These are phyloP conservation scores for Neurospora sp. DNA, from an alignment of 495 filamentous ascomycete species.

Conservation along the genomic window DNA sequence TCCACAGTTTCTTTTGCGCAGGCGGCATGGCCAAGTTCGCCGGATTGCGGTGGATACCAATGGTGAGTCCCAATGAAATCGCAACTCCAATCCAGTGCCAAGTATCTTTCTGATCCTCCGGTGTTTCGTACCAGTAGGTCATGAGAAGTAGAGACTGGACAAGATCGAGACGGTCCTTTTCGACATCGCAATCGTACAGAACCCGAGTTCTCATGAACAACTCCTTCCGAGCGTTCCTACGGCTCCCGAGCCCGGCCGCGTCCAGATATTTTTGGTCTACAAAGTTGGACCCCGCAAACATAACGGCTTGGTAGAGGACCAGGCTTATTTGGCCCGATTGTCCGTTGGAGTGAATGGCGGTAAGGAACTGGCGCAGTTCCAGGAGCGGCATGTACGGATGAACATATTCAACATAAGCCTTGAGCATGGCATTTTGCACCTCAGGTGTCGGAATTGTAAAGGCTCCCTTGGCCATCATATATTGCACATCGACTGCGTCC, in stretches of 20 bases:
- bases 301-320: slow-evolving; percentile 70
- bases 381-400: slow-evolving; percentile 86
- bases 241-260: slow-evolving; percentile 55
- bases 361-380: slow-evolving; percentile 64
- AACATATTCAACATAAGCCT: slow-evolving; percentile 71
- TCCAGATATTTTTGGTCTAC: slow-evolving; percentile 61
- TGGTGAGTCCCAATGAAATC: slow-evolving; percentile 72
- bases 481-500: slow-evolving; percentile 61
- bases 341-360: slow-evolving; percentile 55
- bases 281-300: slow-evolving; percentile 73
- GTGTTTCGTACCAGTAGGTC: slow-evolving; percentile 88
- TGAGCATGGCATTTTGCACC: slow-evolving; percentile 63
- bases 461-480: slow-evolving; percentile 65
- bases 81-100: slow-evolving; percentile 92
- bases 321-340: slow-evolving; percentile 59
- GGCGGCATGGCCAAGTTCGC: slow-evolving; percentile 58
- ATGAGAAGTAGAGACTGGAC: slow-evolving; percentile 76
- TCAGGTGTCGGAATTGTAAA: slow-evolving; percentile 55
- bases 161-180: slow-evolving; percentile 70
- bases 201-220: slow-evolving; percentile 76
- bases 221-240: slow-evolving; percentile 64
- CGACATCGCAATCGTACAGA: slow-evolving; percentile 81
- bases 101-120: slow-evolving; percentile 81
- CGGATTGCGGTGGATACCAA: slow-evolving; percentile 75
- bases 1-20: slow-evolving; percentile 68